These are phyloP conservation scores for Withania somnifera DNA, from an alignment of 305 asterid genomes.

Conservation along the genomic window DNA sequence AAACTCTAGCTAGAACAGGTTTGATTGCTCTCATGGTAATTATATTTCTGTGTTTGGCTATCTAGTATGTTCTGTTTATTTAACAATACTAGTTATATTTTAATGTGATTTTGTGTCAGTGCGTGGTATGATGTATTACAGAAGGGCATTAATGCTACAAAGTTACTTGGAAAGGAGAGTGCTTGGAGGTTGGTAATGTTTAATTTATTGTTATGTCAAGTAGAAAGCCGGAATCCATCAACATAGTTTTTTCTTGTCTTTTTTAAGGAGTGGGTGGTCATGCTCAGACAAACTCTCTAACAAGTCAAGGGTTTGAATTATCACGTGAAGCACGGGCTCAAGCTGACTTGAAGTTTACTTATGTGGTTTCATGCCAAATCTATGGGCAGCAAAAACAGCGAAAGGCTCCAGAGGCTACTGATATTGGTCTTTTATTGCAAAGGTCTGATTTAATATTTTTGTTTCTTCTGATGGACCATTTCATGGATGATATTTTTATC, in stretches of 20 bases:
- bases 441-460: slow-evolving; percentile 30
- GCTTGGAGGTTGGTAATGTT: slow-evolving; percentile 54
- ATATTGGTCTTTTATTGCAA: slow-evolving; percentile 79
- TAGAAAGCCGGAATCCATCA: not conserved
- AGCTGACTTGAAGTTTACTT: slow-evolving; percentile 92
- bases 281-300: slow-evolving; percentile 37
- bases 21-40: not conserved
- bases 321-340: slow-evolving; percentile 96
- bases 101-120: slow-evolving; percentile 38
- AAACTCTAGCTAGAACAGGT: slow-evolving; percentile 98
- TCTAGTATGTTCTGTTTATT: not conserved
- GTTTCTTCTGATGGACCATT: not conserved
- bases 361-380: slow-evolving; percentile 95
- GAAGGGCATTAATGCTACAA: slow-evolving; percentile 97
- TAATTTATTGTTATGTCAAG: not conserved
- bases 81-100: not conserved
- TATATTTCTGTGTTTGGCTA: not conserved
- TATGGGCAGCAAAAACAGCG: slow-evolving; percentile 97
- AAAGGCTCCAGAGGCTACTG: slow-evolving; percentile 94
- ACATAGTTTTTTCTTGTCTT: slow-evolving; percentile 2
- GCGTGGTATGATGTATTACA: slow-evolving; percentile 99
- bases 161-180: slow-evolving; percentile 80
- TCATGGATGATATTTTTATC: not conserved
- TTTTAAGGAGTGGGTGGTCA: slow-evolving; percentile 37
- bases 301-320: slow-evolving; percentile 66